phyloP scores from a whole-genome alignment of 768 basidiomycete genomes.

The Sporobolomyces roseus region DNA sequence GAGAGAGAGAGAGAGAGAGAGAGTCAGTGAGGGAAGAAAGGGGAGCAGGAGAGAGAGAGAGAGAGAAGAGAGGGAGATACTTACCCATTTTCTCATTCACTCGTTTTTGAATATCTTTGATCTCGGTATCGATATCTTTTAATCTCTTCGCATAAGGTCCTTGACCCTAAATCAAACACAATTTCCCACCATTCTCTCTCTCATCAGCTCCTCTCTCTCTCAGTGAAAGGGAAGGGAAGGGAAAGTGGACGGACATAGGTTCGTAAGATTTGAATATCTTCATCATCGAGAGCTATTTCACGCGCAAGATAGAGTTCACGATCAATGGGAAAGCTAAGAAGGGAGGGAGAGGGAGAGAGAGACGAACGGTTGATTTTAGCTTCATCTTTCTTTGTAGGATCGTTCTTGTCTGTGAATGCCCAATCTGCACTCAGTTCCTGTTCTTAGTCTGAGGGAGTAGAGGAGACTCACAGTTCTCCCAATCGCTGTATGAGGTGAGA shows the following conservation, averaged over 20 bases:
- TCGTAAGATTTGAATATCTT: conserved; percentile 97
- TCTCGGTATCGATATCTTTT: conserved; percentile 83
- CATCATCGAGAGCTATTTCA: conserved; percentile 79
- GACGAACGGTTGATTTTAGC: conserved; percentile 67
- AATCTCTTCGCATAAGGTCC: conserved; percentile 87
- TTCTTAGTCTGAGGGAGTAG: not conserved
- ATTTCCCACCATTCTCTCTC: too few relatives aligned
- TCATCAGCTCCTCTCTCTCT: not conserved
- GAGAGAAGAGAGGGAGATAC: too few relatives aligned
- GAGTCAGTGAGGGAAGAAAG: too few relatives aligned
- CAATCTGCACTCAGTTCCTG: too few relatives aligned
- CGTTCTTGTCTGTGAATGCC: conserved; percentile 66
- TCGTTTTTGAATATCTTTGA: conserved; percentile 88
- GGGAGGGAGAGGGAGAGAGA: too few relatives aligned
- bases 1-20: too few relatives aligned
- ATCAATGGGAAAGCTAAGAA: too few relatives aligned
- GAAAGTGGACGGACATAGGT: conserved; percentile 73
- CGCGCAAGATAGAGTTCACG: too few relatives aligned
- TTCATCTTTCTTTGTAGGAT: conserved; percentile 76
- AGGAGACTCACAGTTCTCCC: conserved; percentile 83
- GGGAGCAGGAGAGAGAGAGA: too few relatives aligned
- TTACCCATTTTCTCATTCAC: conserved; percentile 98
- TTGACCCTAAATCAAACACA: conserved; percentile 74
- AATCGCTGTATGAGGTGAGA: conserved; percentile 61
- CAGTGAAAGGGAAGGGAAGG: not conserved